Conservation (phyloP, 2,329 filamentous ascomycete genomes). For the Cladophialophora yegresii region DNA sequence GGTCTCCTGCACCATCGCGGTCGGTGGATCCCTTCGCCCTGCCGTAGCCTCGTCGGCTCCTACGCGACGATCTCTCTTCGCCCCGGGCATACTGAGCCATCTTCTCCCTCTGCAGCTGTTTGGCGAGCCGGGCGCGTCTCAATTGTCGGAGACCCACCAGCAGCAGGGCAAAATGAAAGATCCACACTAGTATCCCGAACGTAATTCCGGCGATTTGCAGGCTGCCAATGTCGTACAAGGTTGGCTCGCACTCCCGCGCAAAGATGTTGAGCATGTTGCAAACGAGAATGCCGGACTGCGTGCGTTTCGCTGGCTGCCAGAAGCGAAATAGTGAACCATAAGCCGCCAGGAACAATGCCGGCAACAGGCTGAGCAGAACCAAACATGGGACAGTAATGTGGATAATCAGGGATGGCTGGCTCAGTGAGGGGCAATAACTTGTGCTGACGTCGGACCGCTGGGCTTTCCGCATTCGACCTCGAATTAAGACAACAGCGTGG, state of each 20-base stretch:
- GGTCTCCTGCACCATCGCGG: constrained; percentile 12
- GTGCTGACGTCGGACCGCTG: constrained; percentile 3
- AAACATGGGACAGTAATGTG: constrained; percentile 26
- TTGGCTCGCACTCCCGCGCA: constrained; percentile 39
- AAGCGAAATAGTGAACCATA: constrained; percentile 40
- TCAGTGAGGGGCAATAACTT: background rate
- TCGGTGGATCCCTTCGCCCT: background rate
- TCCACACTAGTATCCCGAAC: constrained; percentile 38
- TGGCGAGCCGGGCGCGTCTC: constrained; percentile 25
- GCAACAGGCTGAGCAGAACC: constrained; percentile 35
- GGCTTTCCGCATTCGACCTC: constrained; percentile 11
- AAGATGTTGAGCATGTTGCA: constrained; percentile 39
- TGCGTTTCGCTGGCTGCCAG: constrained; percentile 36
- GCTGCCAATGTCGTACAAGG: constrained; percentile 39
- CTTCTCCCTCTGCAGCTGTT: constrained; percentile 30
- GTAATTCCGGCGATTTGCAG: constrained; percentile 40
- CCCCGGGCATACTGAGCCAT: constrained; percentile 24
- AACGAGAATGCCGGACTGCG: constrained; percentile 27
- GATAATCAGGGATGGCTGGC: constrained; percentile 16
- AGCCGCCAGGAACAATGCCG: constrained; percentile 38
- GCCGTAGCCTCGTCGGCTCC: constrained; percentile 7
- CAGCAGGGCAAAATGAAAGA: constrained; percentile 27
- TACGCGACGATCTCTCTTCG: constrained; percentile 13
- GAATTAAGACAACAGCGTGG: constrained; percentile 23
- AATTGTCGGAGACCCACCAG: constrained; percentile 24